Evolutionary conservation across 202 grass and related monocot species (phyloP).

Genomic region (Carex arenaria): DNA sequence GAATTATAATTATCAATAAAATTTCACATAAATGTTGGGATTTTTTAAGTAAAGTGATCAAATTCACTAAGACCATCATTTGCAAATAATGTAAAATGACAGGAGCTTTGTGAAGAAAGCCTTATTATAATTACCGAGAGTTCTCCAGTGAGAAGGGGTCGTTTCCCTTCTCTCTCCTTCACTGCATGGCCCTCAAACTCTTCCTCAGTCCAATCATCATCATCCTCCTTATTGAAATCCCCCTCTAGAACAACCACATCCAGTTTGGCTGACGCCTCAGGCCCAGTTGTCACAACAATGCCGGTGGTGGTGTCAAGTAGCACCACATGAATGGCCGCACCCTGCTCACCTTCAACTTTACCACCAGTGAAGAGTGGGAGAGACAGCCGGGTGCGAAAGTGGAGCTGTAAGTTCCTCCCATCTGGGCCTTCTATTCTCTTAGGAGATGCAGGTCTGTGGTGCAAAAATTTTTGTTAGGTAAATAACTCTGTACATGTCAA

Average conservation of each 20-base stretch:
- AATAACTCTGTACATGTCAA: slow-evolving; percentile 15
- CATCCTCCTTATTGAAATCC: slow-evolving; percentile 88
- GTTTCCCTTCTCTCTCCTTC: slow-evolving; percentile 91
- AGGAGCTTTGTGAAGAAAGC: not conserved
- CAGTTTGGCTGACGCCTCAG: slow-evolving; percentile 61
- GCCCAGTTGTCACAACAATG: slow-evolving; percentile 41
- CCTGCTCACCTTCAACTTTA: slow-evolving; percentile 91
- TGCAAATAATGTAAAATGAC: slow-evolving; percentile 1
- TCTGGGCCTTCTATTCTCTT: slow-evolving; percentile 71
- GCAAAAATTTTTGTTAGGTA: slow-evolving; percentile 7
- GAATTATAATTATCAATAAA: not conserved
- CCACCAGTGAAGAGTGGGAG: slow-evolving; percentile 88
- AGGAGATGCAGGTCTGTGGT: slow-evolving; percentile 36
- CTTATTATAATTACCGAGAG: slow-evolving; percentile 30
- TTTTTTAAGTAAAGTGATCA: not conserved
- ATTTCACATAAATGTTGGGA: not conserved
- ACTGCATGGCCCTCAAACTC: slow-evolving; percentile 70
- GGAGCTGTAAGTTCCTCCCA: slow-evolving; percentile 74
- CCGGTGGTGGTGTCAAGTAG: slow-evolving; percentile 61
- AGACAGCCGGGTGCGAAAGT: slow-evolving; percentile 58
- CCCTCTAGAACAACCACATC: slow-evolving; percentile 81
- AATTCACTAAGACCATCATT: not conserved
- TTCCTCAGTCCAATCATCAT: slow-evolving; percentile 80
- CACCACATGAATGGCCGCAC: slow-evolving; percentile 74
- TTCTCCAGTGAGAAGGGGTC: slow-evolving; percentile 80